Evolutionary conservation across 305 asterid genomes (phyloP), one percentile per base, ranked within the genome.

Genomic region (Withania somnifera): DNA sequence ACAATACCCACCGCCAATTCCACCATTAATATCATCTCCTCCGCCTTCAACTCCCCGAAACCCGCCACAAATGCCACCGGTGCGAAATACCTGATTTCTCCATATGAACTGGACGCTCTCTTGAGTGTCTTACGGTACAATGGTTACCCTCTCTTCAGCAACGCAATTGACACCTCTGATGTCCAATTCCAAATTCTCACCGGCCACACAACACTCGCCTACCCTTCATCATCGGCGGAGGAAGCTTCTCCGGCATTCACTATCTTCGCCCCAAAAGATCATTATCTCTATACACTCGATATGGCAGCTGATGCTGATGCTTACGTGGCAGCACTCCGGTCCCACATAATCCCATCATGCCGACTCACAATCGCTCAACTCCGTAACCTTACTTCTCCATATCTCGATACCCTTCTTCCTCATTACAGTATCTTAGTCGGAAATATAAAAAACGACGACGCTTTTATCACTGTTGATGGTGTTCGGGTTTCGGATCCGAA

Each of bases 111-210:
- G n/a, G 87, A 84, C 6, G 69, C 83, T 7, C 85, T 89, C 66
- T 85, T 84, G 56, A 50, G 50, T 15, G 67, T 87, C 26, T 90
- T 92, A 79, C 63, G 89, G 24, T 60, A 28, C 86, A 86, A 45
- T 68, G 97, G 94, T 20, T 89, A 85, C 87, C 83, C 86, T 1
- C 97, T 91, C 80, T 90, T 92, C 82, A 85, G 91, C 86, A 92
- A 92, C 88, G 92, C 91, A 83, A 85, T 90, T 17, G 51, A 91
- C 85, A 92, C 97, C 83, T 89, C 97, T 78, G 97, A 91, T 81
- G 86, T 92, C 83, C 87, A 89, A 28, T 86, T 82, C 89, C 89
- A 92, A 82, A 88, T 92, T 82, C 86, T 87, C 88, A 15, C 85
- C 79, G 26, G 84, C 79, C 19, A 85, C 83, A 5, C 77, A 78